Base-by-base conservation (phyloP, 2,329 filamentous ascomycete species). In the Exophiala bonariae region DNA sequence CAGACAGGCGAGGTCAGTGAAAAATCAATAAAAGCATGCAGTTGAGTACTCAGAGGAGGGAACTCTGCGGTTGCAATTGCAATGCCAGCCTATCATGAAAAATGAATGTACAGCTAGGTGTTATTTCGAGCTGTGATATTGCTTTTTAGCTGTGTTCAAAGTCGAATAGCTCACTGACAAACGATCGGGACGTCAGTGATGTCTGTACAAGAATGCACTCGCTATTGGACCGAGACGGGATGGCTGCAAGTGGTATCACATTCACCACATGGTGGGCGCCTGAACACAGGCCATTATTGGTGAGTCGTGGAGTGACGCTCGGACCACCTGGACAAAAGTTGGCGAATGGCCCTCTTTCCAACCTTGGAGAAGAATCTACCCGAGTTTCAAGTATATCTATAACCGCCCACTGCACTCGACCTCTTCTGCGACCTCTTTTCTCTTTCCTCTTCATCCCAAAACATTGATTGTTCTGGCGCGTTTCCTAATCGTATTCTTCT, bases 391-490 rank as follows among this genome's bases (percentile, higher is more conserved):
- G 13, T 41, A 41, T 49, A 55, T 51, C 51, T 36, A 49, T 50
- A 54, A 41, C 41, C 42, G 38, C 45, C 45, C 52, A 17, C 23
- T n/a, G n/a, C n/a, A n/a, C 18, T 39, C 49, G 42, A 44, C 52
- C 54, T 31, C 38, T 46, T 38, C 35, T 17, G 40, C 45, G 43
- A 48, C 45, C 42, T 41, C 23, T 23, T 40, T 43, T 41, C 45
- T 44, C 33, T 30, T 43, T 48, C 36, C 26, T 50, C 31, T 44
- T 41, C 23, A 47, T 47, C 42, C 44, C 47, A 47, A 51, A 36
- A 60, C 61, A 59, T 52, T 57, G 54, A 60, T 55, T 65, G 62
- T 67, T 64, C 67, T 59, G 61, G 46, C 45, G 59, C 50, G 61
- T 52, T 55, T 61, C 59, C 56, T 47, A 46, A 54, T 47, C 57